These are phyloP conservation scores for Mycena albidolilacea DNA, from an alignment of 768 basidiomycete genomes.

Conservation along the genomic window DNA sequence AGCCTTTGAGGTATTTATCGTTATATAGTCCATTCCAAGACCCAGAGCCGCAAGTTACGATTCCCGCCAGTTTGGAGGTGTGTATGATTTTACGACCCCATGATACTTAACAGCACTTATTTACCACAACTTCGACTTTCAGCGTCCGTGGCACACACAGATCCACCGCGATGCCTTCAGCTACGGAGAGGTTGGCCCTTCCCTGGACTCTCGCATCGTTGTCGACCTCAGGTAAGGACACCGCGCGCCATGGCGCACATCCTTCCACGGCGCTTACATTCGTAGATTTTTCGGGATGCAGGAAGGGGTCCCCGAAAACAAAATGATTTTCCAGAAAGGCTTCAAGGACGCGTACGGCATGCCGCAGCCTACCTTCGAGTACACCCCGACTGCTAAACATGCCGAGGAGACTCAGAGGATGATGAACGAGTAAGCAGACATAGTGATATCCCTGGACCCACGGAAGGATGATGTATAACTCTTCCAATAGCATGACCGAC, in stretches of 20 bases:
- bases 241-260: background rate
- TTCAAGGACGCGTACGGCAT: conserved; percentile 48
- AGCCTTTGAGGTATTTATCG: background rate
- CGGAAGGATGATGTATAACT: too few relatives aligned
- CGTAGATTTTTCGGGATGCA: conserved; percentile 45
- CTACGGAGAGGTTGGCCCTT: conserved; percentile 50
- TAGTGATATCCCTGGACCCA: background rate
- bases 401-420: conserved; percentile 34
- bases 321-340: conserved; percentile 28
- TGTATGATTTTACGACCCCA: background rate
- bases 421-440: conserved; percentile 42
- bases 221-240: conserved; percentile 45
- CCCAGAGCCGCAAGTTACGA: conserved; percentile 51
- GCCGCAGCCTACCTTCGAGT: conserved; percentile 53
- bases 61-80: conserved; percentile 35
- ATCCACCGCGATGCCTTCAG: conserved; percentile 55
- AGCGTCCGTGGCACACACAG: conserved; percentile 49
- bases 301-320: conserved; percentile 28
- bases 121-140: background rate
- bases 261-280: background rate
- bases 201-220: conserved; percentile 49
- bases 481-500: too few relatives aligned
- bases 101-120: conserved; percentile 4
- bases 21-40: conserved; percentile 44
- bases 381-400: conserved; percentile 30